phyloP scores from a whole-genome alignment of 352 stramenopile genomes.

The Globisporangium orthogonon region DNA sequence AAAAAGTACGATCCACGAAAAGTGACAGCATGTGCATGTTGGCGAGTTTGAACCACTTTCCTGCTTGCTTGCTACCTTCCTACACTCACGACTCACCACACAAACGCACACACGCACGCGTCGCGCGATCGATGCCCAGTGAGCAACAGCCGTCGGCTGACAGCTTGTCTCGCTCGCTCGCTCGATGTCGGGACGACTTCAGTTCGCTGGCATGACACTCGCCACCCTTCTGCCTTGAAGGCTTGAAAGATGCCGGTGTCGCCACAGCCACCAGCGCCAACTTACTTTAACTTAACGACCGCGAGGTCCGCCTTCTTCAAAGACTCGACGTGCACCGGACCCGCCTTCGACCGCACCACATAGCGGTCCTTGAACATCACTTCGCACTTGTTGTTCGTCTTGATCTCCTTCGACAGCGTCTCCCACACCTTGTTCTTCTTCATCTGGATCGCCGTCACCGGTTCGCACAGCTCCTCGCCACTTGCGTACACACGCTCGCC shows the following conservation, averaged over 20 bases:
- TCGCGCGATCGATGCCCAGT: not conserved
- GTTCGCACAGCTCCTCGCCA: slow-evolving; percentile 60
- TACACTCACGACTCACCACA: not conserved
- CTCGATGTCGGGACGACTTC: not conserved
- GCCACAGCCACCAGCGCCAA: not conserved
- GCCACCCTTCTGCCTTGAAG: not conserved
- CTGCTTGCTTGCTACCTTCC: not conserved
- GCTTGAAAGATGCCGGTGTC: too few species aligned
- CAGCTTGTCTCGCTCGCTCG: not conserved
- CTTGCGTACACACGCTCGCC: slow-evolving; percentile 69
- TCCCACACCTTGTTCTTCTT: slow-evolving; percentile 87
- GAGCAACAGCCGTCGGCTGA: not conserved
- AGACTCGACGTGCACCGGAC: slow-evolving; percentile 53
- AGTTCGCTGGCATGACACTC: not conserved
- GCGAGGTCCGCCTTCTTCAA: slow-evolving; percentile 42
- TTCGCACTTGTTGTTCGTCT: slow-evolving; percentile 72
- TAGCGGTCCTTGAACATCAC: slow-evolving; percentile 64
- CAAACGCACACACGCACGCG: not conserved
- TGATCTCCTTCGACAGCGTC: slow-evolving; percentile 62
- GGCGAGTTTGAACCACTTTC: not conserved
- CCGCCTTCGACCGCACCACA: slow-evolving; percentile 43
- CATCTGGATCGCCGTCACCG: slow-evolving; percentile 74
- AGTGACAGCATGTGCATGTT: slow-evolving; percentile 1
- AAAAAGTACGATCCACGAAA: not conserved
- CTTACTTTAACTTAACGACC: slow-evolving; percentile 15